A percentile compares a stretch with the other conserved stretches of the same genome.
These are phyloP conservation scores for Fraxinus baroniana DNA, from an alignment of 305 asterid species.

Conservation along the genomic window DNA sequence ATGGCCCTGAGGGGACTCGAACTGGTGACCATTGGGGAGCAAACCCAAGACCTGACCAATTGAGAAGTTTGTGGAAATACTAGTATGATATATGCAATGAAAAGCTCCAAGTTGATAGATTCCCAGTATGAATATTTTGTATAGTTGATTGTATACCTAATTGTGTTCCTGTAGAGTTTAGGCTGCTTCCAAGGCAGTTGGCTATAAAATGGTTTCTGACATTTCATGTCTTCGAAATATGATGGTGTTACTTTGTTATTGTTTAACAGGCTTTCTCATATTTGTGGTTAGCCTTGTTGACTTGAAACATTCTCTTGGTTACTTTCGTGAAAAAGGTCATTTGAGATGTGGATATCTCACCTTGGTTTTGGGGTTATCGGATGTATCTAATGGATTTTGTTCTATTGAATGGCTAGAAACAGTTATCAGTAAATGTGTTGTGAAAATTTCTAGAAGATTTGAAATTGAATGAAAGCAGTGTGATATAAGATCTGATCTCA, in stretches of 20 bases:
- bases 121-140: no score
- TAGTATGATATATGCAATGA: no score
- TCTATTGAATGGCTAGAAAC: neutral
- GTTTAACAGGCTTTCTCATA: neutral
- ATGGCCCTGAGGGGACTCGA: no score
- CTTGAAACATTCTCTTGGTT: neutral
- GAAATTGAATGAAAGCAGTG: neutral
- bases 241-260: neutral
- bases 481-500: neutral
- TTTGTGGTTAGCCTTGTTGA: conserved; percentile 12
- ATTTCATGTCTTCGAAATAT: neutral
- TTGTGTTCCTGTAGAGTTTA: conserved; percentile 8
- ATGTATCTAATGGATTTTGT: neutral
- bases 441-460: neutral
- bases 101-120: no score
- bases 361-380: neutral
- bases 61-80: no score
- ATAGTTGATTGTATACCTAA: neutral
- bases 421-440: neutral
- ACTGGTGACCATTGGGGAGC: no score
- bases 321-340: neutral
- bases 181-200: conserved; percentile 11
- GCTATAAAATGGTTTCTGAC: neutral
- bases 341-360: neutral
- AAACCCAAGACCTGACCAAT: no score